phyloP scores from a whole-genome alignment of 768 basidiomycete species.

The Suillus tomentosus region DNA sequence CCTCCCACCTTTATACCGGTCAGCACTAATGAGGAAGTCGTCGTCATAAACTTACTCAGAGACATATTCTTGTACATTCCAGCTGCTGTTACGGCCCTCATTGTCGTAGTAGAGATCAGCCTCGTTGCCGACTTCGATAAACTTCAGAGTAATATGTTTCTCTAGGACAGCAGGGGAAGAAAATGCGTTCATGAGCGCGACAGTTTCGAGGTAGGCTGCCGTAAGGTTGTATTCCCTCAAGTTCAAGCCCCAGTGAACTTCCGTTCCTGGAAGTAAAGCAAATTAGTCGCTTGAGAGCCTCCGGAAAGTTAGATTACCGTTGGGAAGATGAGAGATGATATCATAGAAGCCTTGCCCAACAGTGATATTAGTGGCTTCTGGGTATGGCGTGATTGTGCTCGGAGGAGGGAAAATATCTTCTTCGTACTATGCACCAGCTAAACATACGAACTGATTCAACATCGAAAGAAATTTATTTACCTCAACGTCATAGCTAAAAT shows the following conservation, averaged over 20 bases:
- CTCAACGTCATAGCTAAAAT: constrained; percentile 51
- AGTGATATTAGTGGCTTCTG: constrained; percentile 61
- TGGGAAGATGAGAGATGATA: constrained; percentile 52
- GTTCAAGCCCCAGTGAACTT: constrained; percentile 70
- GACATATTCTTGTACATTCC: constrained; percentile 48
- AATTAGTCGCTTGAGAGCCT: not conserved
- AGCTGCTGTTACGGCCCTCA: constrained; percentile 41
- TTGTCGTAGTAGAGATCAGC: constrained; percentile 55
- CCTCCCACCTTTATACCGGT: constrained; percentile 46
- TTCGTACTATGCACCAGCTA: constrained; percentile 37
- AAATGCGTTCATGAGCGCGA: constrained; percentile 52
- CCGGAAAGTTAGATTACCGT: constrained; percentile 33
- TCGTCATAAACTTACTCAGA: constrained; percentile 43
- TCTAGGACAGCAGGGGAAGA: constrained; percentile 37
- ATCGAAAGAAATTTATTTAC: constrained; percentile 31
- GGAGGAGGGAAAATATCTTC: constrained; percentile 52
- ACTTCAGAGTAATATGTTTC: constrained; percentile 50
- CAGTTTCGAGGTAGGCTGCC: constrained; percentile 47
- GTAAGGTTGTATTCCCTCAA: constrained; percentile 56
- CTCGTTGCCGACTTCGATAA: constrained; percentile 67
- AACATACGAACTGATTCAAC: not conserved
- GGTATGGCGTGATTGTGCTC: constrained; percentile 57
- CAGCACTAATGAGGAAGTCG: constrained; percentile 1
- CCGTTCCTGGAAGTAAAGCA: constrained; percentile 46
- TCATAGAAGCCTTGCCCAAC: constrained; percentile 61